These are phyloP conservation scores for Pseudognaphalium luteoalbum DNA, from an alignment of 129 eudicot genomes.

Conservation along the genomic window DNA sequence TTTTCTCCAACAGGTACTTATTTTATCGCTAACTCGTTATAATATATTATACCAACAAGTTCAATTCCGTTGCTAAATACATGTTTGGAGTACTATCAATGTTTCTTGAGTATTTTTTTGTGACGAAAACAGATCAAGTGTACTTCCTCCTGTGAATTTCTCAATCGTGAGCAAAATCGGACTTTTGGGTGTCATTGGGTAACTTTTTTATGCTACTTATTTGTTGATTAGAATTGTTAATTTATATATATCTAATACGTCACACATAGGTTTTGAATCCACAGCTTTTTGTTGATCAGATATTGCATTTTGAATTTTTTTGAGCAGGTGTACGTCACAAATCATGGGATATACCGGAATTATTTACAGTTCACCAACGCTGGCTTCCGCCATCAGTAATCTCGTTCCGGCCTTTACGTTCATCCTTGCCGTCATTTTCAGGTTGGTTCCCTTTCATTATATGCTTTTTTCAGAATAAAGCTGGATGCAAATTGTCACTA, in stretches of 20 bases:
- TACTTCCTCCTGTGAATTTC: slow-evolving; percentile 57
- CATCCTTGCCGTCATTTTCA: slow-evolving; percentile 83
- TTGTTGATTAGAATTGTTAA: neutral
- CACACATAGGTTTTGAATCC: neutral
- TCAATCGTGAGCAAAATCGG: slow-evolving; percentile 59
- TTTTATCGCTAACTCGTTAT: too few relatives aligned
- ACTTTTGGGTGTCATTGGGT: slow-evolving; percentile 71
- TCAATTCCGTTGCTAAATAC: too few relatives aligned
- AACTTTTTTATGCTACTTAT: neutral
- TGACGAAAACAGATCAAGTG: slow-evolving; percentile 50
- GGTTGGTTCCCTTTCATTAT: slow-evolving; percentile 30
- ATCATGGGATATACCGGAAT: slow-evolving; percentile 79
- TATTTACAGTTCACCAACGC: slow-evolving; percentile 75
- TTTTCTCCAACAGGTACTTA: slow-evolving; percentile 42
- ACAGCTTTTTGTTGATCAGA: too few relatives aligned
- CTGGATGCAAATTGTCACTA: neutral
- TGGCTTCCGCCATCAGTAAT: slow-evolving; percentile 92
- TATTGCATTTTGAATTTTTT: neutral
- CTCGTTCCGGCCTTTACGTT: slow-evolving; percentile 86
- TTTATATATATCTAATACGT: neutral
- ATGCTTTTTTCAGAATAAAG: too few relatives aligned
- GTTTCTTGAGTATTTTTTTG: neutral
- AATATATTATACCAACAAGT: too few relatives aligned
- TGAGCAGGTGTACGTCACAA: slow-evolving; percentile 60
- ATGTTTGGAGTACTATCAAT: neutral